Evolutionary conservation across 2,329 filamentous ascomycete genomes (phyloP).

Genomic region (Emmonsiellopsis sp.): DNA sequence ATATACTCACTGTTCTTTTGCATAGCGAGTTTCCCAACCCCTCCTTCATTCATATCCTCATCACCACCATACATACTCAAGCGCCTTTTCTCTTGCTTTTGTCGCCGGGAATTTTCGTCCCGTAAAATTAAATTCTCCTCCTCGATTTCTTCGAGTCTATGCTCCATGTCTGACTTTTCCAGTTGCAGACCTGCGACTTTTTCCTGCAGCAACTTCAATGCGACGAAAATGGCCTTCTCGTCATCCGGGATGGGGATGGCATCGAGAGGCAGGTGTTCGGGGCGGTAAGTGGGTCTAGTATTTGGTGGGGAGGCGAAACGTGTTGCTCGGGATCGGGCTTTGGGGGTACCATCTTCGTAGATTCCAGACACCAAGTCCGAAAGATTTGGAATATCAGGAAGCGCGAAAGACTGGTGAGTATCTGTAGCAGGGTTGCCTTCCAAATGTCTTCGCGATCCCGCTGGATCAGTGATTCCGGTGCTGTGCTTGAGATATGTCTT

Average conservation of each 20-base stretch:
- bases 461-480: background rate
- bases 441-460: slow-evolving; percentile 11
- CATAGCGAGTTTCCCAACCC: slow-evolving; percentile 20
- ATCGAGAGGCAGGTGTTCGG: slow-evolving; percentile 41
- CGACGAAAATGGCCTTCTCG: slow-evolving; percentile 55
- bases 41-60: slow-evolving; percentile 34
- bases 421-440: slow-evolving; percentile 8
- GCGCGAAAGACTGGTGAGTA: slow-evolving; percentile 51
- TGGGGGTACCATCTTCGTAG: slow-evolving; percentile 49
- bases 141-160: slow-evolving; percentile 42
- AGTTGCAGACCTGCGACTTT: slow-evolving; percentile 49
- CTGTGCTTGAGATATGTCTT: slow-evolving; percentile 25
- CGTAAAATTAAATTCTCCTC: slow-evolving; percentile 44
- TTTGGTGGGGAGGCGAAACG: slow-evolving; percentile 44
- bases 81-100: slow-evolving; percentile 29
- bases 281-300: slow-evolving; percentile 20
- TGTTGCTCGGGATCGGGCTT: slow-evolving; percentile 42
- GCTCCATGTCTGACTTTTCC: slow-evolving; percentile 44
- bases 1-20: slow-evolving; percentile 31
- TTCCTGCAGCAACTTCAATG: slow-evolving; percentile 49
- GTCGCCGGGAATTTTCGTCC: slow-evolving; percentile 28
- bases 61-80: slow-evolving; percentile 29
- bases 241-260: slow-evolving; percentile 50
- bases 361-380: slow-evolving; percentile 53
- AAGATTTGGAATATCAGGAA: slow-evolving; percentile 53